Evolutionary conservation across 2,329 filamentous ascomycete species (phyloP), one percentile per base, ranked within the genome.

Genomic region (Phialocephala sp.): DNA sequence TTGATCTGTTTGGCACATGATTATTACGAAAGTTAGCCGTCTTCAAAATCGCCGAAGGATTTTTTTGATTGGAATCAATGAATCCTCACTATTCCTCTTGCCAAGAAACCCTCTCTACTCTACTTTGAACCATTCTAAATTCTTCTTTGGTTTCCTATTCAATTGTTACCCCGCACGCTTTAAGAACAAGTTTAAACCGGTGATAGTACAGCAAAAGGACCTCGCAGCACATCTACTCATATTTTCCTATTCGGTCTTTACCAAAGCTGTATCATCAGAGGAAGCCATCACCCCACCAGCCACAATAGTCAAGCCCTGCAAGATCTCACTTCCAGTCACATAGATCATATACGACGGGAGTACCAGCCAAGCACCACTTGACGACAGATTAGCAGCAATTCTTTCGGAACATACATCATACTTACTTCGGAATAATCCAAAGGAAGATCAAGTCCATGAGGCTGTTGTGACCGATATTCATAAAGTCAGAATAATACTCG

Each of bases 391-490:
- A 76, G 68, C 60, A 58, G 5, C 63, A 60, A n/a, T 8, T 1
- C 54, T 24, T 14, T 15, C 4, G 6, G 50, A 43, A 12, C 12
- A 24, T n/a, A 12, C 0, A 50, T 39, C 22, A 4, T 64, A 79
- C 85, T 80, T 77, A 89, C 87, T 91, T 91, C 37, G 89, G 88
- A 67, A 91, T 77, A 36, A 88, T 84, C 82, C 88, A 92, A 27
- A 89, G 77, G 37, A 85, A 79, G 12, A 89, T 70, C 50, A 91
- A 72, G 12, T 81, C 82, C 2, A 74, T 69, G 45, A 79, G 70
- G 65, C 82, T 81, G 67, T 91, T 91, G 72, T 91, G 89, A 2
- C 85, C 84, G 62, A 89, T 84, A 67, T 88, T 85, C 4, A 80
- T 77, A 69, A 88, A 91, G 8, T 82, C 85, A 56, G 84, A 85